A percentile compares a stretch with the other conserved stretches of the same genome.
Evolutionary conservation across 2,329 filamentous ascomycete species (phyloP).

Genomic region (Aspergillus piperis): DNA sequence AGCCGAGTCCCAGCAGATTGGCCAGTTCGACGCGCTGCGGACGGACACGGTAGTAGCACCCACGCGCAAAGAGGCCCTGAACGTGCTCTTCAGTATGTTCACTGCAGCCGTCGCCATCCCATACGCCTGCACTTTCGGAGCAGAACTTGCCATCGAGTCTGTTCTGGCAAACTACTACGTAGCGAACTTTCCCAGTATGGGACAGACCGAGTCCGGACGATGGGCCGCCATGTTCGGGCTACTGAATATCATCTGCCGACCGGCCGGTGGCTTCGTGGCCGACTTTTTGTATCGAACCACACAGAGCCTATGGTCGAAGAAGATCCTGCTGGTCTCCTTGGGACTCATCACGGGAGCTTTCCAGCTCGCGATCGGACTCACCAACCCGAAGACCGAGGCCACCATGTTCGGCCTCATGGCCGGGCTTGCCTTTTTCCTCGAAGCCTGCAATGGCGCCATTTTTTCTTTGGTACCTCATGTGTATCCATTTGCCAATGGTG

Average conservation of each 20-base stretch:
- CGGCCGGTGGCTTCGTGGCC: slow-evolving; percentile 53
- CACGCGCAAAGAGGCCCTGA: slow-evolving; percentile 59
- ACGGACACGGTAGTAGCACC: slow-evolving; percentile 66
- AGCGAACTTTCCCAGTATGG: slow-evolving; percentile 56
- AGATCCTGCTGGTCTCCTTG: slow-evolving; percentile 60
- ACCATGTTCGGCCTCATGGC: slow-evolving; percentile 77
- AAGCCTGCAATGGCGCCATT: slow-evolving; percentile 82
- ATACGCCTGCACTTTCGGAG: slow-evolving; percentile 64
- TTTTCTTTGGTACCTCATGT: slow-evolving; percentile 87
- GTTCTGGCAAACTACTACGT: slow-evolving; percentile 62
- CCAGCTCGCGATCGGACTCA: slow-evolving; percentile 63
- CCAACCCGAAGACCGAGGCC: slow-evolving; percentile 61
- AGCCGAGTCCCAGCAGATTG: slow-evolving; percentile 49
- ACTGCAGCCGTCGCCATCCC: slow-evolving; percentile 55
- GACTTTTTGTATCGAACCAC: slow-evolving; percentile 59
- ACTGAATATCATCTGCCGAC: slow-evolving; percentile 53
- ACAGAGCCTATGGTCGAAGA: slow-evolving; percentile 63
- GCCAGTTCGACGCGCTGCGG: slow-evolving; percentile 52
- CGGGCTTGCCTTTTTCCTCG: slow-evolving; percentile 77
- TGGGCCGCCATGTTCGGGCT: slow-evolving; percentile 59
- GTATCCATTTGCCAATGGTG: slow-evolving; percentile 77
- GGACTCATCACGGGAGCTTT: slow-evolving; percentile 60
- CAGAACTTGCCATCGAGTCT: slow-evolving; percentile 62
- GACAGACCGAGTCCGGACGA: slow-evolving; percentile 57
- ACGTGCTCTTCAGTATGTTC: slow-evolving; percentile 63